phyloP scores from a whole-genome alignment of 2,329 filamentous ascomycete species.

The Chrysosphaeria jannelii region DNA sequence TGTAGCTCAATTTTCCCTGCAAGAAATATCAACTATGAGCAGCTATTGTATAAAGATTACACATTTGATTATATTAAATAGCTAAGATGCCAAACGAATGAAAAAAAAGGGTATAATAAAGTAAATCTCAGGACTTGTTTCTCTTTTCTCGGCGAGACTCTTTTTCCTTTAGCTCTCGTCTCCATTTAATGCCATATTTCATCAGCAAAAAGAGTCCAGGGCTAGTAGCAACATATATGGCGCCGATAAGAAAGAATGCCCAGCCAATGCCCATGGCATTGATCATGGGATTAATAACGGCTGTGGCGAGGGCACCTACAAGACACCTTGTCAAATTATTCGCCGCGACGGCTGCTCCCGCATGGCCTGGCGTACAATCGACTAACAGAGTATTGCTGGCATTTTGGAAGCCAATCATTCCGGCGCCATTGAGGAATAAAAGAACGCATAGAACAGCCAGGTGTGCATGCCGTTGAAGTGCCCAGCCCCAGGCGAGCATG shows the following conservation, averaged over 20 bases:
- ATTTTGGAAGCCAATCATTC: slow-evolving; percentile 23
- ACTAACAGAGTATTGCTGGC: slow-evolving; percentile 20
- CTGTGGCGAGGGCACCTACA: slow-evolving; percentile 20
- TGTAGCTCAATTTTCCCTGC: no score
- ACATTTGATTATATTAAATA: no score
- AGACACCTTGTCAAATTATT: slow-evolving; percentile 25
- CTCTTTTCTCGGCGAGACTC: neutral
- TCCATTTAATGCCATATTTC: slow-evolving; percentile 14
- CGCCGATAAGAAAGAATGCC: slow-evolving; percentile 17
- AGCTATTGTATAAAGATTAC: no score
- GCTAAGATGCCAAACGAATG: no score
- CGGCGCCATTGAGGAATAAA: slow-evolving; percentile 15
- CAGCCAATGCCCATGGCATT: slow-evolving; percentile 12
- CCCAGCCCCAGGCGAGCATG: slow-evolving; percentile 21
- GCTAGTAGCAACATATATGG: slow-evolving; percentile 12
- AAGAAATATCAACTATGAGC: no score
- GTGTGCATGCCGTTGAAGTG: slow-evolving; percentile 12
- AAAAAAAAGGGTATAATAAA: no score
- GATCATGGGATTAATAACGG: slow-evolving; percentile 20
- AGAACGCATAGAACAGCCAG: slow-evolving; percentile 17
- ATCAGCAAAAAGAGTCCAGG: slow-evolving; percentile 13
- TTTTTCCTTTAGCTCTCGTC: slow-evolving; percentile 5
- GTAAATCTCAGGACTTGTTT: no score
- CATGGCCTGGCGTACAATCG: slow-evolving; percentile 21
- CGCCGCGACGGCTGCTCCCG: slow-evolving; percentile 22